Evolutionary conservation across 2,329 filamentous ascomycete species (phyloP), one percentile per base, ranked within the genome.

Genomic region (Echinosphaeria canescens): DNA sequence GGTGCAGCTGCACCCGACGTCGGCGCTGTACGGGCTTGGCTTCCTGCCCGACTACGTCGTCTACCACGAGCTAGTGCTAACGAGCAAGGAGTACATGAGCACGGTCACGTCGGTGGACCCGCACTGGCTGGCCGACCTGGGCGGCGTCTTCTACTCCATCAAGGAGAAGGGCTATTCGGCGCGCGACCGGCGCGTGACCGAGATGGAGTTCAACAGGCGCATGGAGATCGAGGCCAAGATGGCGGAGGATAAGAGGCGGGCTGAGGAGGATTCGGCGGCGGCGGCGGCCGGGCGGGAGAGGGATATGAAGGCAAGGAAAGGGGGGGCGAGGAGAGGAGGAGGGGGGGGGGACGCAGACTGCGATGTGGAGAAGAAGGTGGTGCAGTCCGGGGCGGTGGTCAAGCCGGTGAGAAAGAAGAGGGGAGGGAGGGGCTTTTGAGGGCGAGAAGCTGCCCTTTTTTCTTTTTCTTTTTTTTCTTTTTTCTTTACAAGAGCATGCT

Each of bases 151-250:
- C 48, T 98, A 95, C 49, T 88, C 76, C 2, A 66, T 98, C 42
- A 93, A 92, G 52, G 85, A 95, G 51, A 98, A 98, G 50, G 88
- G 85, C 2, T 98, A 91, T 44, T 91, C 79, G 10, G 70, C 74
- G 10, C 62, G 79, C 15, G 78, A 92, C 40, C 85, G 82, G 50
- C 66, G 79, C 28, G 68, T 92, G 25, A 85, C 75, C 1, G 85
- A 95, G 51, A 74, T 72, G 11, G 85, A 93, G 46, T 92, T 92
- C 46, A 93, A 91, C 43, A 62, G 70, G 27, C 82, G 78, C 48
- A 82, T 91, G 62, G 84, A 93, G 49, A 84, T 93, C 34, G 84
- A 93, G 52, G 62, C 75, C 3, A 69, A 91, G 50, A 93, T 93
- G 76, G 81, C 75, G 1, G 72, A 75, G 35, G 84, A 93, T 43